phyloP scores from a whole-genome alignment of 495 filamentous ascomycete genomes.

The Xylaria telfairii region DNA sequence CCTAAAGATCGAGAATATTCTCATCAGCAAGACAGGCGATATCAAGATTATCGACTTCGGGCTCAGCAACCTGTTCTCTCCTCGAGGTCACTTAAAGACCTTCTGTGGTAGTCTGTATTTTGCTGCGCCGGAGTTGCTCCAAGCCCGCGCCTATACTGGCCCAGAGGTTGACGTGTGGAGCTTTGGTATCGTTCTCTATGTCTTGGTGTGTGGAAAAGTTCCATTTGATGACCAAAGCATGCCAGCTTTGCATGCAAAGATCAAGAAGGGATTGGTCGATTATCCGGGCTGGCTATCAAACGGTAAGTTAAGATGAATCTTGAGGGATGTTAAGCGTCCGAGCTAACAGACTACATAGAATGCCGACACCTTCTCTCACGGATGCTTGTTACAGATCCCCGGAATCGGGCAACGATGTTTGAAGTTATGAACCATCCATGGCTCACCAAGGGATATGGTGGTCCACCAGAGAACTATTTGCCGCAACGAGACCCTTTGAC shows the following conservation, averaged over 20 bases:
- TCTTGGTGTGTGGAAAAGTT: constrained; percentile 96
- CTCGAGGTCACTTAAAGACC: constrained; percentile 85
- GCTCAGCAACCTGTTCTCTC: constrained; percentile 94
- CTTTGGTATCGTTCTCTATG: constrained; percentile 98
- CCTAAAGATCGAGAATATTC: constrained; percentile 98
- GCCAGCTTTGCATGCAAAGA: constrained; percentile 98
- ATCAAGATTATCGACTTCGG: constrained; percentile 99
- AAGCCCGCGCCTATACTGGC: constrained; percentile 92
- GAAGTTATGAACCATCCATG: constrained; percentile 98
- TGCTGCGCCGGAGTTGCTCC: constrained; percentile 92
- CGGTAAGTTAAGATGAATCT: constrained; percentile 60
- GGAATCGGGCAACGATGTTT: constrained; percentile 79
- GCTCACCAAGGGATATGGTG: constrained; percentile 92
- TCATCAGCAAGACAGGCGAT: constrained; percentile 98
- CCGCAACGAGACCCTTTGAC: constrained; percentile 83
- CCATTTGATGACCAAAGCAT: constrained; percentile 99
- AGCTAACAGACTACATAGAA: constrained; percentile 62
- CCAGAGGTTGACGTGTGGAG: constrained; percentile 99
- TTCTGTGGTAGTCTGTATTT: constrained; percentile 99
- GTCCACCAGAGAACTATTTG: constrained; percentile 87
- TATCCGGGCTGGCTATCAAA: constrained; percentile 91
- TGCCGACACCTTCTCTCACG: constrained; percentile 91
- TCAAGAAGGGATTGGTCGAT: constrained; percentile 95
- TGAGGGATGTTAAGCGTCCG: background rate
- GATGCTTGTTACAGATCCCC: constrained; percentile 96